These are phyloP conservation scores for Penicillium psychrofluorescens DNA, from an alignment of 495 filamentous ascomycete genomes.

Conservation along the genomic window DNA sequence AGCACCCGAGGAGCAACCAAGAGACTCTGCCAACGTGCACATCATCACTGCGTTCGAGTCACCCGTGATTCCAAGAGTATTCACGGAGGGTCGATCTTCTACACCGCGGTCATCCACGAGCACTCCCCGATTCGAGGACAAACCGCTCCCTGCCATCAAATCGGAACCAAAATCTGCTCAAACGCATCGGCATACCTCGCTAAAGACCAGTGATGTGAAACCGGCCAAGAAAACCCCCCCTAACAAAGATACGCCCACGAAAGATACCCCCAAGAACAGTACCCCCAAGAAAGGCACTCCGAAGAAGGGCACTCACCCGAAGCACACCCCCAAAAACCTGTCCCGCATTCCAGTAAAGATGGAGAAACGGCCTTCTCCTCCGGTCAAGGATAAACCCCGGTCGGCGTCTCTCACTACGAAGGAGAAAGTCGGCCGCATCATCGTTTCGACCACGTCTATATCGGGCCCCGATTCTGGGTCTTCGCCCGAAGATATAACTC, in stretches of 20 bases:
- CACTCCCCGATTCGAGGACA: constrained; percentile 7
- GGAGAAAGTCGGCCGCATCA: not conserved
- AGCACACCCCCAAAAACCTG: not conserved
- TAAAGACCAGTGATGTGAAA: not conserved
- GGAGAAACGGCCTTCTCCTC: not conserved
- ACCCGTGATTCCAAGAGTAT: constrained; percentile 4
- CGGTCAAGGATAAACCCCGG: constrained; percentile 4
- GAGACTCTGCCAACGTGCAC: constrained; percentile 5
- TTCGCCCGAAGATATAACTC: not conserved
- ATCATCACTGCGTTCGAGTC: constrained; percentile 9
- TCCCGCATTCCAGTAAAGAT: constrained; percentile 1
- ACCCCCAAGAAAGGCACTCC: constrained; percentile 1
- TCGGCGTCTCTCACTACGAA: not conserved
- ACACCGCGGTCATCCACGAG: constrained; percentile 12
- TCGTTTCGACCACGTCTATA: not conserved
- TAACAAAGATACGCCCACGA: not conserved
- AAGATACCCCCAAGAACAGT: not conserved
- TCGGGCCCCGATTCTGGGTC: not conserved
- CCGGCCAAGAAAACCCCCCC: no score
- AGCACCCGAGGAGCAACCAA: not conserved
- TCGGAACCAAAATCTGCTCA: constrained; percentile 1
- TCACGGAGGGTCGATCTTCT: constrained; percentile 1
- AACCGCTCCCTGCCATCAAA: constrained; percentile 16
- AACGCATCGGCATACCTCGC: not conserved
- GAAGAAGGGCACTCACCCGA: constrained; percentile 3